A percentile compares a stretch with the other conserved stretches of the same genome.
Evolutionary conservation across 495 filamentous ascomycete species (phyloP).

Genomic region (Hypomontagnella submonticulosa): DNA sequence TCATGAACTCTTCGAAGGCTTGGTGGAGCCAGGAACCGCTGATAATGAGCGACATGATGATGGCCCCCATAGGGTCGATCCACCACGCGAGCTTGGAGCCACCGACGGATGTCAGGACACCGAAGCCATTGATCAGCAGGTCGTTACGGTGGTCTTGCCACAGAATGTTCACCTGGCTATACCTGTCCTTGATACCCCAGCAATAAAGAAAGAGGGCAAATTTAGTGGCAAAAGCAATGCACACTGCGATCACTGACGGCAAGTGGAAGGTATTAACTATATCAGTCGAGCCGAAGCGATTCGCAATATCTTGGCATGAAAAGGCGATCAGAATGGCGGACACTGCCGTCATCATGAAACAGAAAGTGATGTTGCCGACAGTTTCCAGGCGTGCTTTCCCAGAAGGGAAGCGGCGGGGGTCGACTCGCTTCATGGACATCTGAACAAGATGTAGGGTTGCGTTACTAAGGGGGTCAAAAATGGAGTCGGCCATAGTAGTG

Average conservation of each 20-base stretch:
- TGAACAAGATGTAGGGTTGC: conserved; percentile 87
- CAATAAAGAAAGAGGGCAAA: conserved; percentile 88
- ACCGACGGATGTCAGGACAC: conserved; percentile 87
- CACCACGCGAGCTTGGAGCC: conserved; percentile 91
- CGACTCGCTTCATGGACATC: conserved; percentile 88
- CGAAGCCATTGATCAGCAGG: conserved; percentile 88
- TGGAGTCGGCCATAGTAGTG: conserved; percentile 96
- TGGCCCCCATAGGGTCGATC: conserved; percentile 93
- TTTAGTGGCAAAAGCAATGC: conserved; percentile 85
- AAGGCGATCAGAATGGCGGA: conserved; percentile 92
- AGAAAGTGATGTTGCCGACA: conserved; percentile 96
- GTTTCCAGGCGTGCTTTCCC: conserved; percentile 97
- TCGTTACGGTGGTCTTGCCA: conserved; percentile 95
- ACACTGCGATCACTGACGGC: conserved; percentile 88
- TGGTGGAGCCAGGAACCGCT: conserved; percentile 82
- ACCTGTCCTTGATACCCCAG: conserved; percentile 87
- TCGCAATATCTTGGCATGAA: conserved; percentile 73
- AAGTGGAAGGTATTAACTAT: conserved; percentile 74
- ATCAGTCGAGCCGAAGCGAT: conserved; percentile 54
- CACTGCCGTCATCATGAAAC: conserved; percentile 94
- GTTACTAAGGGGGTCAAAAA: conserved; percentile 96
- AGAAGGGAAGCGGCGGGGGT: conserved; percentile 88
- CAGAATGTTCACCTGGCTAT: conserved; percentile 88
- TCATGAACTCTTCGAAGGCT: conserved; percentile 88
- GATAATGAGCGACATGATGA: conserved; percentile 82